Conservation (phyloP, 2,329 filamentous ascomycete species). For the Penicillium sp. region DNA sequence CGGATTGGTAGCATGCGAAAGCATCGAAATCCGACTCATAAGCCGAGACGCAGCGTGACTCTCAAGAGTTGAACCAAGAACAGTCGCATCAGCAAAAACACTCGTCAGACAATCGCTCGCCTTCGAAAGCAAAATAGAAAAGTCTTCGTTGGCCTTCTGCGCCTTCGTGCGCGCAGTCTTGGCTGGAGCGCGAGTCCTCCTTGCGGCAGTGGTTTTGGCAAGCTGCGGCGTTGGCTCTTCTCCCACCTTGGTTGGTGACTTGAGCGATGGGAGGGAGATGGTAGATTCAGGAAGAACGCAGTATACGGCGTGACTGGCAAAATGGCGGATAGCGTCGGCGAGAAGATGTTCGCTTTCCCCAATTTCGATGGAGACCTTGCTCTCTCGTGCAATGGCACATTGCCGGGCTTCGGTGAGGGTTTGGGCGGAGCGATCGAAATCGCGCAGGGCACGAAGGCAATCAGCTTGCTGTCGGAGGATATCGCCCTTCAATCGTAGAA, state of each 20-base stretch:
- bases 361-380: constrained; percentile 59
- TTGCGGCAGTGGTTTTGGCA: constrained; percentile 25
- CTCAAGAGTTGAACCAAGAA: constrained; percentile 43
- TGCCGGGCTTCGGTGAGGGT: constrained; percentile 49
- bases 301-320: constrained; percentile 79
- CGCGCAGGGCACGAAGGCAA: constrained; percentile 47
- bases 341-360: constrained; percentile 41
- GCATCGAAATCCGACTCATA: constrained; percentile 45
- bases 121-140: constrained; percentile 38
- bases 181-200: constrained; percentile 30
- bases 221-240: constrained; percentile 42
- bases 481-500: constrained; percentile 50
- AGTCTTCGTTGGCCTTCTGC: constrained; percentile 36
- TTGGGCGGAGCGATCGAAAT: constrained; percentile 60
- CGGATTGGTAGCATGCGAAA: constrained; percentile 43
- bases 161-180: constrained; percentile 30
- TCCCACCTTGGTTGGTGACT: constrained; percentile 30
- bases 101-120: constrained; percentile 37
- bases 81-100: constrained; percentile 36
- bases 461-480: constrained; percentile 55
- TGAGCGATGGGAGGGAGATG: constrained; percentile 77
- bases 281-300: constrained; percentile 92
- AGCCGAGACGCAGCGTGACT: constrained; percentile 41
- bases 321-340: constrained; percentile 47
- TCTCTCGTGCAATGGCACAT: constrained; percentile 51